A percentile compares a stretch with the other conserved stretches of the same genome.
phyloP scores from a whole-genome alignment of 345 rosid genomes.

The Pugionium cornutum region DNA sequence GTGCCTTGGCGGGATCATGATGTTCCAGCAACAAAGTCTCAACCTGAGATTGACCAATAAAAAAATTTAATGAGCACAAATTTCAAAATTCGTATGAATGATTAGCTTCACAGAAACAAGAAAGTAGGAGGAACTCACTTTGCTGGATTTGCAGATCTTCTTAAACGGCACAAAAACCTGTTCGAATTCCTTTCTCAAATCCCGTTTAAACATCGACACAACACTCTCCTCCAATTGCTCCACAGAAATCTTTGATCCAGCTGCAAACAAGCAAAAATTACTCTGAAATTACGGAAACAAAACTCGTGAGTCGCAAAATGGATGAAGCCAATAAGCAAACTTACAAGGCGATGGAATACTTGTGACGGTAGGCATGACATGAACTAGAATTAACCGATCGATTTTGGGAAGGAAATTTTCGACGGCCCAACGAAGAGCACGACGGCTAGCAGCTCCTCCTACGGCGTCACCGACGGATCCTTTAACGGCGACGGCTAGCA shows the following conservation, averaged over 20 bases:
- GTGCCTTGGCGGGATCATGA: conserved; percentile 65
- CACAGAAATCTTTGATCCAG: conserved; percentile 60
- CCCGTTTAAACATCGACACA: conserved; percentile 63
- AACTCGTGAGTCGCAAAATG: not conserved
- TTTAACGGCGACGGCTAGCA: conserved; percentile 63
- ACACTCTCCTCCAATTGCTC: conserved; percentile 68
- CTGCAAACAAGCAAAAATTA: conserved; percentile 32
- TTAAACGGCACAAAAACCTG: conserved; percentile 57
- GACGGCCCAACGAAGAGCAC: conserved; percentile 79
- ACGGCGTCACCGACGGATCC: conserved; percentile 46
- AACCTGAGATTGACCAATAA: conserved; percentile 46
- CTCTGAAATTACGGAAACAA: not conserved
- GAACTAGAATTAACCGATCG: conserved; percentile 65
- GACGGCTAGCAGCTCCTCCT: conserved; percentile 65
- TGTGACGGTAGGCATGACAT: conserved; percentile 68
- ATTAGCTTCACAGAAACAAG: not conserved
- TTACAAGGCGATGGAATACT: conserved; percentile 72
- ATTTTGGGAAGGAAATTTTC: conserved; percentile 53
- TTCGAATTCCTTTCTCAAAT: conserved; percentile 50
- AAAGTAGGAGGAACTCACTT: conserved; percentile 34
- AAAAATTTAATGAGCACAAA: not conserved
- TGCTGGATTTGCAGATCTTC: conserved; percentile 48
- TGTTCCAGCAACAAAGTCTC: conserved; percentile 72
- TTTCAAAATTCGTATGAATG: not conserved
- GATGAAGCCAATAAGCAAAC: conserved; percentile 15